phyloP scores from a whole-genome alignment of 1,284 basidiomycete genomes.

The Cystobasidium pallidum region DNA sequence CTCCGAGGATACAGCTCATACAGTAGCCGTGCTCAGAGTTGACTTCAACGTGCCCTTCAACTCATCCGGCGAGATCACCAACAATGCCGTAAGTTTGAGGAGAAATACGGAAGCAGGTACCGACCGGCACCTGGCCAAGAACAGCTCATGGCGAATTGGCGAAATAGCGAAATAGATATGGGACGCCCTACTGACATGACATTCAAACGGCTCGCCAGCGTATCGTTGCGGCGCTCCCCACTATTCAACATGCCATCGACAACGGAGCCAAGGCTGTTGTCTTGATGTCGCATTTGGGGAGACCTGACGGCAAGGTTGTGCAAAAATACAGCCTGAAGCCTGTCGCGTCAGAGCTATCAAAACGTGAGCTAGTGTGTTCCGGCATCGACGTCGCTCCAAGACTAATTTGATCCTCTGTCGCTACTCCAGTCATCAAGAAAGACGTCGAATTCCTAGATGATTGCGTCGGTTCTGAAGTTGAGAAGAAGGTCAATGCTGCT shows the following conservation, averaged over 20 bases:
- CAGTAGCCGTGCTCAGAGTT: constrained; percentile 57
- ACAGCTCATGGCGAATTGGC: neutral
- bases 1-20: neutral
- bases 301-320: constrained; percentile 89
- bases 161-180: neutral
- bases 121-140: neutral
- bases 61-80: constrained; percentile 87
- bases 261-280: constrained; percentile 85
- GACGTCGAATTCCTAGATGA: constrained; percentile 82
- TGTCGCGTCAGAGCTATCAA: constrained; percentile 62
- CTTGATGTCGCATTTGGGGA: constrained; percentile 97
- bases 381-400: neutral
- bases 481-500: constrained; percentile 72
- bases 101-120: constrained; percentile 14
- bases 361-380: constrained; percentile 29
- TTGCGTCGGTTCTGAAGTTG: constrained; percentile 82
- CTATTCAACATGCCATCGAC: constrained; percentile 91
- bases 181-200: constrained; percentile 34
- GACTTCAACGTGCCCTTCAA: constrained; percentile 97
- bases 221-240: constrained; percentile 94
- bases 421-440: constrained; percentile 62
- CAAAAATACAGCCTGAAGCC: constrained; percentile 91
- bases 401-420: constrained; percentile 26
- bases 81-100: constrained; percentile 75
- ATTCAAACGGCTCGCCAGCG: constrained; percentile 63